Evolutionary conservation across 345 rosid genomes (phyloP).

Genomic region (Odontarrhena argentea): DNA sequence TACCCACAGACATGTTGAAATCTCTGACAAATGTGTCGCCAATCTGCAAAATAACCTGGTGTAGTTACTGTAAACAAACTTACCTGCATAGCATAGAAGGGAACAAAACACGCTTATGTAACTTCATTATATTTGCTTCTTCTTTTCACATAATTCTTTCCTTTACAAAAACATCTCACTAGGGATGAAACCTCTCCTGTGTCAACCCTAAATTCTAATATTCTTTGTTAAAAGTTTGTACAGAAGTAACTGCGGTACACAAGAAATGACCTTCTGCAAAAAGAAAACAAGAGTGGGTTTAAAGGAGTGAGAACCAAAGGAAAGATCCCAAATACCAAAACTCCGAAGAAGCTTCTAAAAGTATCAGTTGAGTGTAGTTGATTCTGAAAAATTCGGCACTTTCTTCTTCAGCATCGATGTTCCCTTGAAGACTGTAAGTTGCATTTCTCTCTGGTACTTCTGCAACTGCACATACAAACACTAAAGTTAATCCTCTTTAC

Average conservation of each 20-base stretch:
- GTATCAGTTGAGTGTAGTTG: slow-evolving; percentile 12
- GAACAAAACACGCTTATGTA: too few species aligned
- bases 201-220: slow-evolving; percentile 30
- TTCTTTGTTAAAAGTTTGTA: slow-evolving; percentile 26
- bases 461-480: slow-evolving; percentile 49
- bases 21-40: too few species aligned
- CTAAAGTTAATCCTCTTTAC: slow-evolving; percentile 7
- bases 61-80: too few species aligned
- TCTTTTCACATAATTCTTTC: slow-evolving; percentile 4
- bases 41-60: too few species aligned
- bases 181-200: slow-evolving; percentile 12
- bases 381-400: slow-evolving; percentile 44
- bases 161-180: slow-evolving; percentile 29
- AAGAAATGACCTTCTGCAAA: slow-evolving; percentile 32
- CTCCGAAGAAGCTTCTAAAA: slow-evolving; percentile 15
- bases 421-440: slow-evolving; percentile 77
- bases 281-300: slow-evolving; percentile 8
- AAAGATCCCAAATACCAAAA: slow-evolving; percentile 17
- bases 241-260: slow-evolving; percentile 31
- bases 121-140: slow-evolving; percentile 10
- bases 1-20: too few species aligned
- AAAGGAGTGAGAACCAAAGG: neutral
- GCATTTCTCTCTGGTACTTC: slow-evolving; percentile 61
- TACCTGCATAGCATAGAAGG: too few species aligned
- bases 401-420: slow-evolving; percentile 83